Evolutionary conservation across 2,329 filamentous ascomycete genomes (phyloP).

Genomic region (Pseudogymnoascus sp.): DNA sequence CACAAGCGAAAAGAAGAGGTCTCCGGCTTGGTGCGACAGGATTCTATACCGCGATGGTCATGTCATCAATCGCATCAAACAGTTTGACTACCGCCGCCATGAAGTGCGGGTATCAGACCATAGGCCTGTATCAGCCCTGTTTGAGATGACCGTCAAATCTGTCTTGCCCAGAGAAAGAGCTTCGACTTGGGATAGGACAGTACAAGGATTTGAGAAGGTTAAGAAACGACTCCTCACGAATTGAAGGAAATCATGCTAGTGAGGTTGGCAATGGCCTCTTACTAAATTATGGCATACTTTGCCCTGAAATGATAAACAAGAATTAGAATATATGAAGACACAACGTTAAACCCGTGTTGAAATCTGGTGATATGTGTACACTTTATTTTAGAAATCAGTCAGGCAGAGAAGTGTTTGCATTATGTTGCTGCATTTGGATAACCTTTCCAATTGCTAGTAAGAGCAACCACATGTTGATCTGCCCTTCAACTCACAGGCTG

Average conservation of each 20-base stretch:
- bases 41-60: conserved; percentile 77
- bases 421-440: not conserved
- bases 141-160: conserved; percentile 77
- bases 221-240: conserved; percentile 36
- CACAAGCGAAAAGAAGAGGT: conserved; percentile 85
- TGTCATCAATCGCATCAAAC: conserved; percentile 73
- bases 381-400: not conserved
- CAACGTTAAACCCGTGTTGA: not conserved
- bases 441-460: not conserved
- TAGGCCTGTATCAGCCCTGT: conserved; percentile 78
- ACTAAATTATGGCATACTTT: not conserved
- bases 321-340: not conserved
- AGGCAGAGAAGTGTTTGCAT: no score
- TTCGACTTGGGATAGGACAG: conserved; percentile 61
- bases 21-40: conserved; percentile 94
- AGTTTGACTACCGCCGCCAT: conserved; percentile 80
- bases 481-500: not conserved
- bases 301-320: not conserved
- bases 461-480: not conserved
- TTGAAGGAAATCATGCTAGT: not conserved
- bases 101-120: conserved; percentile 90
- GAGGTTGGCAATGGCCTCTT: not conserved
- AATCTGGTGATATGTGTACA: not conserved
- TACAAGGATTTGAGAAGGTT: conserved; percentile 65
- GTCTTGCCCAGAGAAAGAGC: conserved; percentile 61